These are phyloP conservation scores for Neurospora hispaniola DNA, from an alignment of 495 filamentous ascomycete genomes.

Conservation along the genomic window DNA sequence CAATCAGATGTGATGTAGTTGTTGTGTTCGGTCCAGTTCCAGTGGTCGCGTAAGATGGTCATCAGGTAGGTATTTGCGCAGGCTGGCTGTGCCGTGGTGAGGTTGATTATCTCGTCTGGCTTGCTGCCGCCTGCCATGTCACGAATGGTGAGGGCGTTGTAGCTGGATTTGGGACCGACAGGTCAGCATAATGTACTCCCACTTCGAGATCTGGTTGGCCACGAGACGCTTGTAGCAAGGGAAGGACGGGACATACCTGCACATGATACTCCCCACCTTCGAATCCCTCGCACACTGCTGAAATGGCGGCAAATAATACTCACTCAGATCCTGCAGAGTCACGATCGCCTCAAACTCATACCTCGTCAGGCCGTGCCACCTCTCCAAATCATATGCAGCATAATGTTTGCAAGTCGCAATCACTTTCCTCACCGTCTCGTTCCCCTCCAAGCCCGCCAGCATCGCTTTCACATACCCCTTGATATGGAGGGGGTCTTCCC, in stretches of 20 bases:
- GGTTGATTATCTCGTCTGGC: no score
- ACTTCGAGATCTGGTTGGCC: neutral
- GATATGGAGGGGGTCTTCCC: conserved; percentile 20
- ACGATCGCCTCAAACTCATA: conserved; percentile 28
- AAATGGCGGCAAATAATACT: conserved; percentile 40
- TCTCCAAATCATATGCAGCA: conserved; percentile 54
- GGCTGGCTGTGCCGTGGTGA: conserved; percentile 12
- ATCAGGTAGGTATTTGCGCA: conserved; percentile 34
- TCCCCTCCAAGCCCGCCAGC: conserved; percentile 50
- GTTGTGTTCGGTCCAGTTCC: conserved; percentile 33
- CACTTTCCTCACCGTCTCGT: conserved; percentile 32
- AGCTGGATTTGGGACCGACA: conserved; percentile 3
- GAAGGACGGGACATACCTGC: conserved; percentile 9
- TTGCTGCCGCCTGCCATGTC: no score
- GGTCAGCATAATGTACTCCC: no score
- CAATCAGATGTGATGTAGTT: conserved; percentile 37
- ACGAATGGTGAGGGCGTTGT: conserved; percentile 28
- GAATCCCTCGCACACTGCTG: conserved; percentile 35
- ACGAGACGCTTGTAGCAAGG: neutral
- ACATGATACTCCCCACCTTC: conserved; percentile 38
- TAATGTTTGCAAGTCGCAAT: conserved; percentile 57
- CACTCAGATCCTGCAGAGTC: conserved; percentile 29
- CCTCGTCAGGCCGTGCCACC: conserved; percentile 22
- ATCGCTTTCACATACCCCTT: conserved; percentile 47
- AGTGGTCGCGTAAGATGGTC: conserved; percentile 34